Evolutionary conservation across 2,329 filamentous ascomycete genomes (phyloP).

Genomic region (Alternaria atra): DNA sequence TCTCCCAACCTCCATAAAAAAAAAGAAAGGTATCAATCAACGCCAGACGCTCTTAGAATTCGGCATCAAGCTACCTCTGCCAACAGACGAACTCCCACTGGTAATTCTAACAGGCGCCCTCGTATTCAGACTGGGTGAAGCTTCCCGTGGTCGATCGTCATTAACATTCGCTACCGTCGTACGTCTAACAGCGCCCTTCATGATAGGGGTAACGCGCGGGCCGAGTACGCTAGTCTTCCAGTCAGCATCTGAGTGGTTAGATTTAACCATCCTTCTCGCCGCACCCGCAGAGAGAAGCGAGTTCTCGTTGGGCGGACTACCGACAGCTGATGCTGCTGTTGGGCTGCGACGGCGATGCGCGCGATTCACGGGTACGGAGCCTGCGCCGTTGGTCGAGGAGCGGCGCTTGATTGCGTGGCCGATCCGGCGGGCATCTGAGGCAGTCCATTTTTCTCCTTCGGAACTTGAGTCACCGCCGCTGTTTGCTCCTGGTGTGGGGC

Average conservation of each 20-base stretch:
- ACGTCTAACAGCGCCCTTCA: slow-evolving; percentile 59
- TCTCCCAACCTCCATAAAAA: not conserved
- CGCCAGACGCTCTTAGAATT: slow-evolving; percentile 46
- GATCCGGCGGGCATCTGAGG: slow-evolving; percentile 63
- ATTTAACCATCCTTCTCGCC: slow-evolving; percentile 72
- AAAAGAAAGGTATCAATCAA: slow-evolving; percentile 18
- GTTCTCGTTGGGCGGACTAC: slow-evolving; percentile 66
- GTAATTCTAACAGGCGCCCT: slow-evolving; percentile 45
- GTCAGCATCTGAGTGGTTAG: slow-evolving; percentile 63
- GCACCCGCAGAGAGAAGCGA: slow-evolving; percentile 71
- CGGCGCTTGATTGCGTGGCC: slow-evolving; percentile 64
- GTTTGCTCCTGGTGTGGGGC: slow-evolving; percentile 39
- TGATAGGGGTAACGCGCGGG: slow-evolving; percentile 67
- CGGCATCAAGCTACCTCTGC: slow-evolving; percentile 42
- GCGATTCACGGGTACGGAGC: slow-evolving; percentile 52
- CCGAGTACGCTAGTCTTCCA: slow-evolving; percentile 67
- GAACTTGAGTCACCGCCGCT: slow-evolving; percentile 50
- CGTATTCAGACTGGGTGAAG: slow-evolving; percentile 29
- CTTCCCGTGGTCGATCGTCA: slow-evolving; percentile 42
- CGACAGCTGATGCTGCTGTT: slow-evolving; percentile 50
- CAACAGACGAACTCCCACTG: slow-evolving; percentile 36
- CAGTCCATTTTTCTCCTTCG: slow-evolving; percentile 61
- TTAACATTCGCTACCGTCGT: slow-evolving; percentile 48
- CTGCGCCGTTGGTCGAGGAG: slow-evolving; percentile 55
- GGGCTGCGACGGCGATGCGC: slow-evolving; percentile 65